Conservation (phyloP, 805 yeast species). For the Jamesozyma piceae region DNA sequence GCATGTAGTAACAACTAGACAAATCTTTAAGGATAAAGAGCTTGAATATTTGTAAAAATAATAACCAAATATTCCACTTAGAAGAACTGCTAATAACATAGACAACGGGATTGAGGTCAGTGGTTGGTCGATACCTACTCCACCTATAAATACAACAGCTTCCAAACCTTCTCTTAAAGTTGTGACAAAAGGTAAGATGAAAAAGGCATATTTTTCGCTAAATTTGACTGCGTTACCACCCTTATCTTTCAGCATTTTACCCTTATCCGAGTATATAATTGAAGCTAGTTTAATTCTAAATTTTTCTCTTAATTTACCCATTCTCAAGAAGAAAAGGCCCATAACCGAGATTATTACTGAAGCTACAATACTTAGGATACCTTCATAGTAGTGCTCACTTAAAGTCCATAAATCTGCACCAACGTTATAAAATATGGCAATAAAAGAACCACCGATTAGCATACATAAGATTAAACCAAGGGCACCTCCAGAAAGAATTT, state of each 20-base stretch:
- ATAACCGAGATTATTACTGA: constrained; percentile 71
- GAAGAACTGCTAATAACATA: constrained; percentile 44
- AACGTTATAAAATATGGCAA: constrained; percentile 58
- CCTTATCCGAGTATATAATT: constrained; percentile 29
- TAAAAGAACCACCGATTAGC: constrained; percentile 62
- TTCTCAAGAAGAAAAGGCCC: constrained; percentile 76
- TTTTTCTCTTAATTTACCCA: constrained; percentile 73
- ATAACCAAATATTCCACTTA: constrained; percentile 58
- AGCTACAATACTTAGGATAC: constrained; percentile 67
- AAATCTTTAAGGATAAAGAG: constrained; percentile 63
- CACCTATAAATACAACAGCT: constrained; percentile 87
- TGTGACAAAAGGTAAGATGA: constrained; percentile 74
- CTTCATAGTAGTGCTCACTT: constrained; percentile 88
- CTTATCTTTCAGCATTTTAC: constrained; percentile 10
- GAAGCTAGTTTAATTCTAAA: constrained; percentile 59
- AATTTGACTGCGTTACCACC: constrained; percentile 29
- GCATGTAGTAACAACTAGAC: constrained; percentile 66
- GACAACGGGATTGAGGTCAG: constrained; percentile 56
- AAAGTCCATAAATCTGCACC: constrained; percentile 82
- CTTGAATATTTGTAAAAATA: constrained; percentile 70
- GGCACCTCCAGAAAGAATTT: constrained; percentile 76
- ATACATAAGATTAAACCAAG: constrained; percentile 63
- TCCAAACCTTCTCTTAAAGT: constrained; percentile 84
- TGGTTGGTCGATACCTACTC: constrained; percentile 71
- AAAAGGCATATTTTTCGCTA: constrained; percentile 56